These are phyloP conservation scores for Sporopachydermia quercuum DNA, from an alignment of 805 yeast genomes.

Conservation along the genomic window DNA sequence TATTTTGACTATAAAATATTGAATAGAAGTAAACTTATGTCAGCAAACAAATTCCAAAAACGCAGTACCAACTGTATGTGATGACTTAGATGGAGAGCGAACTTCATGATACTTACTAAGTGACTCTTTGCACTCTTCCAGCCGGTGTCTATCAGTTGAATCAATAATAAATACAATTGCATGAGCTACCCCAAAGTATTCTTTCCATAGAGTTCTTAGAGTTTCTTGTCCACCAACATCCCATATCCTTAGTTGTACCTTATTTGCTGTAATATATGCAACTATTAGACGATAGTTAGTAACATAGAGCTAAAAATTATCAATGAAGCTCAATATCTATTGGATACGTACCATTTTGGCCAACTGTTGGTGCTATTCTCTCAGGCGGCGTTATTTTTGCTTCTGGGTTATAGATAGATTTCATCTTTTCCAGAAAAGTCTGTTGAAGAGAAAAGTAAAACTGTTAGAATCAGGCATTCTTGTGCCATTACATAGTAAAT, in stretches of 20 bases:
- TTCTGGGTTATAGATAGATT: slow-evolving; percentile 33
- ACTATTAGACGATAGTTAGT: too few relatives aligned
- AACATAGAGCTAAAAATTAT: slow-evolving; percentile 4
- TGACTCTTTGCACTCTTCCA: slow-evolving; percentile 68
- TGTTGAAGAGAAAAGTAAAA: too few relatives aligned
- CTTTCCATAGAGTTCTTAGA: slow-evolving; percentile 75
- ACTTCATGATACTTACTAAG: too few relatives aligned
- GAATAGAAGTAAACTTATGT: too few relatives aligned
- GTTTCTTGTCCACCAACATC: slow-evolving; percentile 92
- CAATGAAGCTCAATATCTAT: slow-evolving; percentile 17
- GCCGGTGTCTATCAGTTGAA: slow-evolving; percentile 69
- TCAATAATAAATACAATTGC: slow-evolving; percentile 89
- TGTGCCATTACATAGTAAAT: too few relatives aligned
- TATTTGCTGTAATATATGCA: slow-evolving; percentile 25
- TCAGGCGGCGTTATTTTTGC: slow-evolving; percentile 35
- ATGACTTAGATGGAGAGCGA: too few relatives aligned
- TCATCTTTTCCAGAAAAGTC: slow-evolving; percentile 55
- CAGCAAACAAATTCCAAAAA: too few relatives aligned
- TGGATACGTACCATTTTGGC: slow-evolving; percentile 51
- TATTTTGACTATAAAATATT: slow-evolving; percentile 16
- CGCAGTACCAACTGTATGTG: too few relatives aligned
- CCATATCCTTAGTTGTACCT: slow-evolving; percentile 60
- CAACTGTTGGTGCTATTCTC: slow-evolving; percentile 82
- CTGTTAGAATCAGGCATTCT: too few relatives aligned
- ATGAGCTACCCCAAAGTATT: slow-evolving; percentile 75